Evolutionary conservation across 768 basidiomycete species (phyloP), one percentile per base, ranked within the genome.

Genomic region (Brasilioporus rufonigricans): DNA sequence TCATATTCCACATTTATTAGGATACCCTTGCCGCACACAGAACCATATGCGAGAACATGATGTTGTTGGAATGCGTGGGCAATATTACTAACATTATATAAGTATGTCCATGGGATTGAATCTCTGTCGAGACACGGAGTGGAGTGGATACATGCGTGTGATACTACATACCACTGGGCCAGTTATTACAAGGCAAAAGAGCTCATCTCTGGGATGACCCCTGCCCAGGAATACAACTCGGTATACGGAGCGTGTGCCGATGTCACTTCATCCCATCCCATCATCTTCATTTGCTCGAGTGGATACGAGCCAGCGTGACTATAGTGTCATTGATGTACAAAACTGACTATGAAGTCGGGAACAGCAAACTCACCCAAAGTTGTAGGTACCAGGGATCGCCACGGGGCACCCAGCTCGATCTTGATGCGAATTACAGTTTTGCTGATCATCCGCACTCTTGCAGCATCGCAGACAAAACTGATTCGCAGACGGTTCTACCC

Each of bases 401-500:
- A 54, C 60, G 18, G 64, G 63, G 54, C 80, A 80, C 0, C 80
- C 78, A 29, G 64, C 63, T 29, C 71, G 70, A 61, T 81, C 80
- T 50, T 73, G 70, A 61, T 81, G 78, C 9, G 80, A 81, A 61
- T 81, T 80, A 54, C 80, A 81, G 50, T 79, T 77, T 44, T 61
- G 43, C 57, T 81, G 80, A 47, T 81, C 80, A 49, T 75, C 61
- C 11, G 60, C 59, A 8, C 53, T 53, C 31, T 67, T 63, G 60
- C 80, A 81, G 65, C 80, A 81, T 21, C 78, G 73, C 44, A 81
- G 51, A 64, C 79, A 81, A 63, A 81, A 81, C 16, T 78, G 72
- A 50, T 70, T 71, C 29, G 72, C 63, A 5, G 71, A 69, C 3
- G 79, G 80, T 55, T 81, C 80, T 43, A 81, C 68, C 47, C 80